Evolutionary conservation across 1,284 basidiomycete species (phyloP).

Genomic region (Cutaneotrichosporon sp.): DNA sequence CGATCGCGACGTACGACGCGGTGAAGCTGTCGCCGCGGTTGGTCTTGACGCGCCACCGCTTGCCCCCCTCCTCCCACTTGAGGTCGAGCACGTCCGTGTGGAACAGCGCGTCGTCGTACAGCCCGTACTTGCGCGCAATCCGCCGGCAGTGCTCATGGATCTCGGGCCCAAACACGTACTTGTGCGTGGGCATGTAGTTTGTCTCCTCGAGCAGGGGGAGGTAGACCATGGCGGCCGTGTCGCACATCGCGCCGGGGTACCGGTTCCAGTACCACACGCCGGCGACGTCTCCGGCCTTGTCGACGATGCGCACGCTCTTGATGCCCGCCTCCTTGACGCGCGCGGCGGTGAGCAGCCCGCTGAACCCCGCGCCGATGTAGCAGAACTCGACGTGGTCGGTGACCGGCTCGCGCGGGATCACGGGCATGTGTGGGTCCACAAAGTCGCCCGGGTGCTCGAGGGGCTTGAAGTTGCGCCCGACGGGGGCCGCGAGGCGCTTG

Average conservation of each 20-base stretch:
- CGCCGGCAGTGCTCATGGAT: conserved; percentile 19
- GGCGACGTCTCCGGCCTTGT: conserved; percentile 21
- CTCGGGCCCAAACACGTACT: conserved; percentile 21
- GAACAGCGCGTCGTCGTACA: conserved; percentile 21
- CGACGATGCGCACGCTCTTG: conserved; percentile 16
- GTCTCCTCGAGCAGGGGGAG: conserved; percentile 22
- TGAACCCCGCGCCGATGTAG: conserved; percentile 21
- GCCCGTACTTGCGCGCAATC: conserved; percentile 14
- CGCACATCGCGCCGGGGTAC: conserved; percentile 24
- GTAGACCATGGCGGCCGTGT: conserved; percentile 23
- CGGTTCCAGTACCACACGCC: conserved; percentile 27
- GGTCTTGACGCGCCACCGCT: conserved; percentile 14
- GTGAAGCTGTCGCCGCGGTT: conserved; percentile 20
- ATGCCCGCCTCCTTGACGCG: conserved; percentile 18
- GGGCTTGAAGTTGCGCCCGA: conserved; percentile 12
- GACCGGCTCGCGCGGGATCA: conserved; percentile 15
- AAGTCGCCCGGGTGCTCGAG: conserved; percentile 13
- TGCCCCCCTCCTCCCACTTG: conserved; percentile 15
- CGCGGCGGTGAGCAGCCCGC: conserved; percentile 14
- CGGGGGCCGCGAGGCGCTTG: conserved; percentile 12
- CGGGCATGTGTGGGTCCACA: conserved; percentile 16
- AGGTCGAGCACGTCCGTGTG: conserved; percentile 12
- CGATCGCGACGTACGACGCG: conserved; percentile 16
- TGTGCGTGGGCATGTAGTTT: conserved; percentile 9
- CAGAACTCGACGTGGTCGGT: conserved; percentile 19